phyloP scores from a whole-genome alignment of 176 grass and related monocot genomes.

The Pontederia paniculata region DNA sequence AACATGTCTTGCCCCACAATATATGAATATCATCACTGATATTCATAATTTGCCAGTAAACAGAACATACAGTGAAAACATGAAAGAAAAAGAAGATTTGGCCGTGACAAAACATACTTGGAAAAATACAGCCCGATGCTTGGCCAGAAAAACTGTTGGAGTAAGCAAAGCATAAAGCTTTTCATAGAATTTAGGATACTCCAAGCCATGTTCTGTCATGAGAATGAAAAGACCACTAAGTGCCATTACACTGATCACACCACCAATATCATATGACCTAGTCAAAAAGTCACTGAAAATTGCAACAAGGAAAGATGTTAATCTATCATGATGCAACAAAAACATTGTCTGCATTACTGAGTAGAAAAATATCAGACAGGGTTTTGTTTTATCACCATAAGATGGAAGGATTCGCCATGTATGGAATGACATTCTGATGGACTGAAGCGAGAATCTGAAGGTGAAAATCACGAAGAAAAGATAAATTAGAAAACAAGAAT shows the following conservation, averaged over 20 bases:
- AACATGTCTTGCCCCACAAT: not conserved
- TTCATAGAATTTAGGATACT: constrained; percentile 92
- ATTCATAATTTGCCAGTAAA: no score
- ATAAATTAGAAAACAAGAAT: not conserved
- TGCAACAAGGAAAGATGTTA: constrained; percentile 21
- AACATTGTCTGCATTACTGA: not conserved
- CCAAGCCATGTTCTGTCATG: constrained; percentile 89
- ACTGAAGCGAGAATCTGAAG: constrained; percentile 76
- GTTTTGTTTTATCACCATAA: constrained; percentile 42
- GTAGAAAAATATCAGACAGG: not conserved
- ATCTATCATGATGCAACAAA: constrained; percentile 1
- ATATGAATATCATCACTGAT: no score
- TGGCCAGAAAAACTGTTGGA: constrained; percentile 77
- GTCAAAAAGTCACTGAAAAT: constrained; percentile 91
- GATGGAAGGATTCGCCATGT: constrained; percentile 79
- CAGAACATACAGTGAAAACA: not conserved
- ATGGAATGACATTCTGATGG: constrained; percentile 81
- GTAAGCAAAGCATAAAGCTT: constrained; percentile 80
- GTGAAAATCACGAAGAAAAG: constrained; percentile 5
- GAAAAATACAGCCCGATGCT: constrained; percentile 83
- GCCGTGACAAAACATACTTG: constrained; percentile 47
- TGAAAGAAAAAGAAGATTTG: not conserved
- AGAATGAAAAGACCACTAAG: constrained; percentile 92
- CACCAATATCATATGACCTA: constrained; percentile 94
- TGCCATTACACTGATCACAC: constrained; percentile 94